Evolutionary conservation across 1,139 yeast genomes (phyloP).

Genomic region (Geotrichum klebahnii): DNA sequence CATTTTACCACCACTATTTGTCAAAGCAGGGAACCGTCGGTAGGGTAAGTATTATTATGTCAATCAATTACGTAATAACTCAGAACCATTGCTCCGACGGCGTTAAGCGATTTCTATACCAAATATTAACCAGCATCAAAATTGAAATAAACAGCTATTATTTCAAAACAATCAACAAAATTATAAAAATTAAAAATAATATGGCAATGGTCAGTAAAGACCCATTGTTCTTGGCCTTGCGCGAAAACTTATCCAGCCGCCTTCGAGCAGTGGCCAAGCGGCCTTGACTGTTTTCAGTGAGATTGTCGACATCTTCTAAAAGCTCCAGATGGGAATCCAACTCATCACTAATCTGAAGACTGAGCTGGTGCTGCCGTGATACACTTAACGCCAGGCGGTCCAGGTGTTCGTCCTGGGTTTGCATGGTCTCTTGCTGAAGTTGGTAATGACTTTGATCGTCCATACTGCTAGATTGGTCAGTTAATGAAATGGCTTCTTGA

Average conservation of each 20-base stretch:
- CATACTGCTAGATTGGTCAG: slow-evolving; percentile 24
- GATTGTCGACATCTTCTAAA: slow-evolving; percentile 64
- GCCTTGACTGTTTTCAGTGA: slow-evolving; percentile 54
- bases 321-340: slow-evolving; percentile 64
- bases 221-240: slow-evolving; percentile 62
- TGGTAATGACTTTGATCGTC: slow-evolving; percentile 46
- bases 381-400: slow-evolving; percentile 59
- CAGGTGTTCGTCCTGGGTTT: slow-evolving; percentile 59
- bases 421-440: slow-evolving; percentile 61
- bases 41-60: too few species aligned
- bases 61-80: too few species aligned
- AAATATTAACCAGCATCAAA: too few species aligned
- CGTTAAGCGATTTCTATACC: too few species aligned
- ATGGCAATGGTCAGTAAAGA: slow-evolving; percentile 67
- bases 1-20: not conserved
- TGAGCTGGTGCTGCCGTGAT: slow-evolving; percentile 60
- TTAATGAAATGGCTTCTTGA: slow-evolving; percentile 24
- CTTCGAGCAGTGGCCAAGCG: slow-evolving; percentile 54
- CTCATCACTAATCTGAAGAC: slow-evolving; percentile 61
- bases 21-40: too few species aligned
- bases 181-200: slow-evolving; percentile 54
- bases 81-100: too few species aligned
- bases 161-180: slow-evolving; percentile 57
- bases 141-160: too few species aligned
- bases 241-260: slow-evolving; percentile 53